Evolutionary conservation across 2,329 filamentous ascomycete species (phyloP).

Genomic region (Ascochyta lentis): DNA sequence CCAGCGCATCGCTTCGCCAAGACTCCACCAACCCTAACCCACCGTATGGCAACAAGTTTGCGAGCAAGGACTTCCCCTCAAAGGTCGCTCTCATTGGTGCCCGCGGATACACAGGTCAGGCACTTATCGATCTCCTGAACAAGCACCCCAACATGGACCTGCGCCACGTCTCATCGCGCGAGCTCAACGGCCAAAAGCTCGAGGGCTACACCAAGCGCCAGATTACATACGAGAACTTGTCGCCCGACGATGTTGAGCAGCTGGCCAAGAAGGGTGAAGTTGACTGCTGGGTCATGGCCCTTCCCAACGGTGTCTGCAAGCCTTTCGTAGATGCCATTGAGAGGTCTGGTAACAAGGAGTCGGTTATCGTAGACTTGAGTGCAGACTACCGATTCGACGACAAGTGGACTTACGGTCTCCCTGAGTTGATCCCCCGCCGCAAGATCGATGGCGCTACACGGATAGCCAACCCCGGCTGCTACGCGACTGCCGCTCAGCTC

Average conservation of each 20-base stretch:
- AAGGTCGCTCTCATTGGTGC: conserved; percentile 88
- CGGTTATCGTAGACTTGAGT: conserved; percentile 90
- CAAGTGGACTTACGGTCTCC: conserved; percentile 87
- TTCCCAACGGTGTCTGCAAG: conserved; percentile 93
- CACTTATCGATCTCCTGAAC: conserved; percentile 86
- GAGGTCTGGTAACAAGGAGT: conserved; percentile 67
- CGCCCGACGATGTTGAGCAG: conserved; percentile 81
- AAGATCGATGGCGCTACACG: conserved; percentile 79
- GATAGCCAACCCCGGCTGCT: conserved; percentile 94
- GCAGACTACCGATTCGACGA: conserved; percentile 92
- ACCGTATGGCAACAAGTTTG: conserved; percentile 86
- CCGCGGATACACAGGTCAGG: conserved; percentile 92
- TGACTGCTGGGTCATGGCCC: conserved; percentile 97
- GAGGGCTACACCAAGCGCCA: conserved; percentile 90
- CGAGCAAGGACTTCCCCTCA: conserved; percentile 77
- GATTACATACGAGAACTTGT: conserved; percentile 90
- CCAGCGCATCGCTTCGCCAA: conserved; percentile 51
- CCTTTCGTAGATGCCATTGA: conserved; percentile 91
- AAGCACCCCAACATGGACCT: conserved; percentile 89
- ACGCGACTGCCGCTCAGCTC: conserved; percentile 90
- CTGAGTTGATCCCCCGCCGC: conserved; percentile 79
- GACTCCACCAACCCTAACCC: conserved; percentile 83
- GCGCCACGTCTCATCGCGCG: conserved; percentile 89
- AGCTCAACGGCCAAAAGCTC: conserved; percentile 84
- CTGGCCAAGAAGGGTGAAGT: conserved; percentile 86